Conservation (phyloP, 2,329 filamentous ascomycete species). For the Cordyceps cateniannulata region DNA sequence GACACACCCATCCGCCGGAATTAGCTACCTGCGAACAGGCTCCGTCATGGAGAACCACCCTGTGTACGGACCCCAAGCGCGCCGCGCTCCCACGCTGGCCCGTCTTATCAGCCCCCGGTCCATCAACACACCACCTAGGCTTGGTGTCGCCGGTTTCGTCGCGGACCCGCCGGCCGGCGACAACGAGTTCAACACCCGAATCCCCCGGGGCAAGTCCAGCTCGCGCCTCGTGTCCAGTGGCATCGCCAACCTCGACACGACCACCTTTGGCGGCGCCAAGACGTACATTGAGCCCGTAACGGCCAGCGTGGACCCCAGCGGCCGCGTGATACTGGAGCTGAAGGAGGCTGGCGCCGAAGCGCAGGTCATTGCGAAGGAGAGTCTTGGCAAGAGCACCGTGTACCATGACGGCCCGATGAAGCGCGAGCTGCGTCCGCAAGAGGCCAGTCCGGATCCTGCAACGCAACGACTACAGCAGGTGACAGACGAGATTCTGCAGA, state of each 20-base stretch:
- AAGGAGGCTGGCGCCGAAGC: slow-evolving; percentile 31
- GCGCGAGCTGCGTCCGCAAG: slow-evolving; percentile 8
- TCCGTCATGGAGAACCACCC: slow-evolving; percentile 54
- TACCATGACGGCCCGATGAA: slow-evolving; percentile 23
- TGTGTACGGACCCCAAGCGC: slow-evolving; percentile 51
- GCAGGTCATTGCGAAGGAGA: slow-evolving; percentile 41
- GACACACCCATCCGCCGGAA: slow-evolving; percentile 55
- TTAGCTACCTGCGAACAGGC: slow-evolving; percentile 53
- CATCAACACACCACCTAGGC: slow-evolving; percentile 29
- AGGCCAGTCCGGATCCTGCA: not conserved
- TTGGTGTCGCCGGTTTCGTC: slow-evolving; percentile 52
- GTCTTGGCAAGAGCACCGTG: slow-evolving; percentile 28
- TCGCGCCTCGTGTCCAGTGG: slow-evolving; percentile 25
- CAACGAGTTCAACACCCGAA: slow-evolving; percentile 33
- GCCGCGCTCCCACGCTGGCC: slow-evolving; percentile 41
- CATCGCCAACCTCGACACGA: slow-evolving; percentile 39
- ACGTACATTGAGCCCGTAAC: slow-evolving; percentile 40
- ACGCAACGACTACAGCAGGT: not conserved
- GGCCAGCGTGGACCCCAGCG: slow-evolving; percentile 42
- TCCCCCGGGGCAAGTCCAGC: slow-evolving; percentile 15
- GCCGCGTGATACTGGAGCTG: slow-evolving; percentile 41
- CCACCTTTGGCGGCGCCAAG: slow-evolving; percentile 47
- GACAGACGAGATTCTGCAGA: slow-evolving; percentile 1
- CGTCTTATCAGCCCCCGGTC: slow-evolving; percentile 43
- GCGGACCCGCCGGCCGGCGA: slow-evolving; percentile 35